Evolutionary conservation across 2,329 filamentous ascomycete genomes (phyloP), one percentile per base, ranked within the genome.

Genomic region (Neopestalotiopsis sp.): DNA sequence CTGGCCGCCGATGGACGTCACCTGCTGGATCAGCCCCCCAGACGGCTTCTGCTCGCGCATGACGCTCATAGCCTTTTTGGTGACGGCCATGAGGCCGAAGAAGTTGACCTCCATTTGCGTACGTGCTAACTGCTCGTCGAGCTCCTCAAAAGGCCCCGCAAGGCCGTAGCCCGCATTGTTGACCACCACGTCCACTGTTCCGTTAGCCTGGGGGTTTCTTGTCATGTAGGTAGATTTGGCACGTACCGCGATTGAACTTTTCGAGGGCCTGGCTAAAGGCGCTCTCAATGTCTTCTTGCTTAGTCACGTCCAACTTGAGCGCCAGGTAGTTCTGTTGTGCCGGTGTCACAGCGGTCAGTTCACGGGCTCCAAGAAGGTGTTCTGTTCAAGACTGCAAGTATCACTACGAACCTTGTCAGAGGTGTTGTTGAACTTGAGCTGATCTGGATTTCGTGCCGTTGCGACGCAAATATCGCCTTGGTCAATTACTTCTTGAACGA

Each of bases 261-360:
- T 71, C 67, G 1, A 79, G 74, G 1, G 82, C 76, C 0, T 73
- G 70, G 0, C 67, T 38, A 17, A 86, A 72, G 0, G 82, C 82
- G 1, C 66, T 62, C 6, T 79, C 72, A 68, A 86, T 79, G 1
- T 80, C 79, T 0, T 65, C 34, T 0, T 72, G 70, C 0, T 80
- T 85, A 0, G 82, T 86, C 1, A 88, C 85, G 67, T 88, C 85
- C 2, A 88, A 76, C 20, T 78, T 74, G 2, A 78, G 61, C 30
- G 78, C 76, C 28, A 65, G 62, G 38, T 14, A 65, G 30, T 65
- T 65, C 62, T 65, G 38, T 28, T 5, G 5, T 24, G 9, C 38
- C 17, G 30, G 4, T 28, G 24, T 28, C 2, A 61, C 2, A 3
- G 38, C 34, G 24, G 20, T 63, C 14, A 63, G 61, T 28, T n/a